A percentile compares a stretch with the other conserved stretches of the same genome.
Evolutionary conservation across 306 rosid species (phyloP).

Genomic region (Prunus fruticosa): DNA sequence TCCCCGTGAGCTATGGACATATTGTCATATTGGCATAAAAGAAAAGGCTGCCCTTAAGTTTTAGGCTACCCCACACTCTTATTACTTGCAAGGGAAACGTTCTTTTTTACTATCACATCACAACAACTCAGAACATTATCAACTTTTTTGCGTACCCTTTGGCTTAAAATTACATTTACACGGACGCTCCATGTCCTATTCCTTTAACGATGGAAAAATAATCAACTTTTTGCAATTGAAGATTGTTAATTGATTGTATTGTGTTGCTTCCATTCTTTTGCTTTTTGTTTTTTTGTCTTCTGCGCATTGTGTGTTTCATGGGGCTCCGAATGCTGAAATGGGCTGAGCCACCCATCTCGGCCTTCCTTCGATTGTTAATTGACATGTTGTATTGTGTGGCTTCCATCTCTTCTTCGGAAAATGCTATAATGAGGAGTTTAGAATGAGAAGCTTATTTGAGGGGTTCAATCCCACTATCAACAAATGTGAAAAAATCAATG

Average conservation of each 20-base stretch:
- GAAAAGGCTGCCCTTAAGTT: slow-evolving; percentile 6
- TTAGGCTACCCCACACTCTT: neutral
- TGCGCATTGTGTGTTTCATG: too few relatives aligned
- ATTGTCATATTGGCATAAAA: neutral
- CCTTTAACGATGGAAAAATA: too few relatives aligned
- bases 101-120: neutral
- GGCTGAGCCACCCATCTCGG: neutral
- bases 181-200: neutral
- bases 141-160: neutral
- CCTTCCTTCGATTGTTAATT: neutral
- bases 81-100: slow-evolving; percentile 1
- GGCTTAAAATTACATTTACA: neutral
- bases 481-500: too few relatives aligned
- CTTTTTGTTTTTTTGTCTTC: too few relatives aligned
- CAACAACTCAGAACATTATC: neutral
- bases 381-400: too few relatives aligned
- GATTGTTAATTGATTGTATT: neutral
- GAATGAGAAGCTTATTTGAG: too few relatives aligned
- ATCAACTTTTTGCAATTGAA: too few relatives aligned
- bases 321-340: too few relatives aligned
- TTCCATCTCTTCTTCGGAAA: too few relatives aligned
- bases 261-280: neutral
- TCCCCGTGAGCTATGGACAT: slow-evolving; percentile 19
- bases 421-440: too few relatives aligned
- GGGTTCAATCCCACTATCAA: too few relatives aligned